phyloP scores from a whole-genome alignment of 306 rosid genomes.

The Dalbergia cultrata region DNA sequence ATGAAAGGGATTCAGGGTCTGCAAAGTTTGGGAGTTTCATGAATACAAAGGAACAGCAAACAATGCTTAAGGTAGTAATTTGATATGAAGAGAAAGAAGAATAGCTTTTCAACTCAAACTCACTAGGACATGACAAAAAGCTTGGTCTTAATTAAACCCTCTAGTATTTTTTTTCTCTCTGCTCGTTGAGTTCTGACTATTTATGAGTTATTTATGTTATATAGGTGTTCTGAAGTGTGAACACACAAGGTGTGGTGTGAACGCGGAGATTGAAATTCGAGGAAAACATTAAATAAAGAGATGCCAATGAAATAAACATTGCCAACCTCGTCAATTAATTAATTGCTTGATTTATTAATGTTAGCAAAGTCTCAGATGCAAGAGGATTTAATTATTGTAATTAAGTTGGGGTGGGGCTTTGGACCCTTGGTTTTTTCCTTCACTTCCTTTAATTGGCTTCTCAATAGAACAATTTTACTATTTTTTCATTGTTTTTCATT shows the following conservation, averaged over 20 bases:
- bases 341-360: neutral
- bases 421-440: slow-evolving; percentile 29
- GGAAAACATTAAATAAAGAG: slow-evolving; percentile 9
- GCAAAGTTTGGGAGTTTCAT: slow-evolving; percentile 59
- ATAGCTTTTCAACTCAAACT: neutral
- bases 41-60: neutral
- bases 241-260: slow-evolving; percentile 45
- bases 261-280: slow-evolving; percentile 44
- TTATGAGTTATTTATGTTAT: neutral
- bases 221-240: slow-evolving; percentile 36
- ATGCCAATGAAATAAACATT: slow-evolving; percentile 29
- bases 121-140: neutral
- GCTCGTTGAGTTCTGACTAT: slow-evolving; percentile 14
- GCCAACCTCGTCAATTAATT: neutral
- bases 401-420: neutral
- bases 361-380: neutral
- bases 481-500: too few species aligned
- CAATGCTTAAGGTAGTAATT: neutral
- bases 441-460: neutral
- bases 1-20: slow-evolving; percentile 55
- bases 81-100: neutral
- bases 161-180: neutral
- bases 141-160: neutral
- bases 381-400: neutral
- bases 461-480: too few species aligned